A percentile compares a stretch with the other conserved stretches of the same genome.
Evolutionary conservation across 495 filamentous ascomycete species (phyloP).

Genomic region (Podospora pseudocomata): DNA sequence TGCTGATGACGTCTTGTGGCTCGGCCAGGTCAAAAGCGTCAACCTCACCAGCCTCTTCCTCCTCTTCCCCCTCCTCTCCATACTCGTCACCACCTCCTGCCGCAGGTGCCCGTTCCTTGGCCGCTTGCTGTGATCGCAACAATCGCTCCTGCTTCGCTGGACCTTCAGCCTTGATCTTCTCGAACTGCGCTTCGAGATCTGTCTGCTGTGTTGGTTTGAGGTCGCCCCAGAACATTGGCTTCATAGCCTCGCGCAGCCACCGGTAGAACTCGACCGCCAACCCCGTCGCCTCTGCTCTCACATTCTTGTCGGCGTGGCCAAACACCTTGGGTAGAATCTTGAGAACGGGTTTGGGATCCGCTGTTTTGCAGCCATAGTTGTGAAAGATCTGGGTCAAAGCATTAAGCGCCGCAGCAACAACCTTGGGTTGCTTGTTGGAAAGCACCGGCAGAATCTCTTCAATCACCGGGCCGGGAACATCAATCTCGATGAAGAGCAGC

Average conservation of each 20-base stretch:
- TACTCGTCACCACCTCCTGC: slow-evolving; percentile 55
- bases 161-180: slow-evolving; percentile 83
- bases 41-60: slow-evolving; percentile 66
- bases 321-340: slow-evolving; percentile 89
- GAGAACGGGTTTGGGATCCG: slow-evolving; percentile 92
- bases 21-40: slow-evolving; percentile 87
- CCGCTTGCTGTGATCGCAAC: slow-evolving; percentile 84
- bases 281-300: slow-evolving; percentile 88
- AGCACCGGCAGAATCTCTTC: slow-evolving; percentile 86
- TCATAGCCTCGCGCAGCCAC: slow-evolving; percentile 97
- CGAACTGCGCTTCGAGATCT: slow-evolving; percentile 91
- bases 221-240: slow-evolving; percentile 94
- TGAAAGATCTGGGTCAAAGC: slow-evolving; percentile 81
- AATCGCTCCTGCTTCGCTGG: slow-evolving; percentile 85
- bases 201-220: slow-evolving; percentile 93
- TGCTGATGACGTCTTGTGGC: slow-evolving; percentile 81
- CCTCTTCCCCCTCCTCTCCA: slow-evolving; percentile 56
- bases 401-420: slow-evolving; percentile 78
- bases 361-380: slow-evolving; percentile 92
- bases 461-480: slow-evolving; percentile 78
- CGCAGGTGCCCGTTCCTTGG: slow-evolving; percentile 62
- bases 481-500: slow-evolving; percentile 83
- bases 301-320: slow-evolving; percentile 97
- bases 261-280: slow-evolving; percentile 92
- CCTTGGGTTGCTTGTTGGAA: slow-evolving; percentile 90